Base-by-base conservation (phyloP, 164 flowering plant genomes). In the Pachysandra terminalis region DNA sequence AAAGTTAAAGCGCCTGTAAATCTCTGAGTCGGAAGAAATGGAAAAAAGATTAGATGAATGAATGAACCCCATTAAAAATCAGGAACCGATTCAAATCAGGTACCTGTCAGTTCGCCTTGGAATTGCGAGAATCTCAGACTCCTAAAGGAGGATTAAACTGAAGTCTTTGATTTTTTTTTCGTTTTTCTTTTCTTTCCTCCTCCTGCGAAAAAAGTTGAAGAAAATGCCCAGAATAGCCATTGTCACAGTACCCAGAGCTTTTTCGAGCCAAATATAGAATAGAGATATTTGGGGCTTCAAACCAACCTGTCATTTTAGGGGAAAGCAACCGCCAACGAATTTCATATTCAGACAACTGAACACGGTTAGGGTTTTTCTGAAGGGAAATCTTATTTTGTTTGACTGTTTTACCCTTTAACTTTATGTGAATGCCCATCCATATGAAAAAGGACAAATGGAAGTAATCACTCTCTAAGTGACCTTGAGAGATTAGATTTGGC, bases 241-340 rank as follows among this genome's bases (percentile, higher is more conserved):
- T 55, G n/a, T n/a, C 41, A 14, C 73, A 35, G 59, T 52, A 41
- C 8, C 55, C 49, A 40, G 17, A 59, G 15, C 41, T 24, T 45
- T 69, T 64, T 71, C 58, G 73, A 59, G 68, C 73, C 73, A 64
- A 56, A 63, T 45, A 56, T 58, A 64, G 64, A 41, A n/a, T 53
- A 25, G 22, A n/a, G 61, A 26, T 23, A 10, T 63, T 23, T 53
- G 48, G 37, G 37, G 37, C 37, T 32, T 7, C 37, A 48, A 41
- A 63, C 27, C 28, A 48, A 45, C 54, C 35, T 14, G 19, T 63
- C 21, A 28, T 23, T 63, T 63, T 19, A n/a, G 25, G 27, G 3
- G 13, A 12, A 1, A 16, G 16, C 26, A 26, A 58, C n/a, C 37
- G 4, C n/a, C 37, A 32, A 32, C 37, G 37, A 32, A 3, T 3